Base-by-base conservation (phyloP, 2,329 filamentous ascomycete genomes). In the Bipolaris oryzae region DNA sequence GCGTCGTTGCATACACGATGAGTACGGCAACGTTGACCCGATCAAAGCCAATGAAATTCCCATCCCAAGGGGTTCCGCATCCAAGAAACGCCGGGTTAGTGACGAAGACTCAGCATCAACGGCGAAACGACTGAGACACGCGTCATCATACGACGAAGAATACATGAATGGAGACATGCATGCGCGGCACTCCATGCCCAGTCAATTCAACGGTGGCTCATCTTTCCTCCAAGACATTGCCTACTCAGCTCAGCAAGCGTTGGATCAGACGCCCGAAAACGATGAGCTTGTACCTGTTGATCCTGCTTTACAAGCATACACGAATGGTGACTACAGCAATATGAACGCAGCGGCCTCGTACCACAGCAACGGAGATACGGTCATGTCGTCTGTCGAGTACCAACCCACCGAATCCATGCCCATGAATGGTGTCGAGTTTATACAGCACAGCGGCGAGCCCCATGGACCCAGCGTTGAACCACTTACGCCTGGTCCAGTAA, bases 1-100 rank as follows among this genome's bases (percentile, higher is more conserved):
- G 85, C 85, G 86, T 56, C 85, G 86, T 67, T 89, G 86, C 67
- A 86, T 88, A 46, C 86, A 89, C 67, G 86, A 88, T 65, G 85
- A 87, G 62, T 82, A 84, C 62, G 86, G 86, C 47, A 82, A 85
- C 53, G 81, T 88, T 23, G 86, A 89, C 70, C 86, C 85, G 1
- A 74, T 86, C 65, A 88, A 88, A 68, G 84, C 85, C 2, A 83
- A 84, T 48, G 85, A 88, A 67, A 79, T 82, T 21, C 84, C 85
- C 2, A 82, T 87, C 38, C 85, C 85, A 38, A 80, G 85, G 58
- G 84, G 83, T 13, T 82, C 82, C 31, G 77, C 76, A n/a, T 79
- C 80, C n/a, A 76, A 79, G 37, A 87, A 86, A 71, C 82, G 84
- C 57, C 79, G 83, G 51, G 61, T 71, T 54, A 75, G 73, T 52